Conservation (phyloP, 306 rosid genomes). For the cucumber (Cucumis sativus) region DNA sequence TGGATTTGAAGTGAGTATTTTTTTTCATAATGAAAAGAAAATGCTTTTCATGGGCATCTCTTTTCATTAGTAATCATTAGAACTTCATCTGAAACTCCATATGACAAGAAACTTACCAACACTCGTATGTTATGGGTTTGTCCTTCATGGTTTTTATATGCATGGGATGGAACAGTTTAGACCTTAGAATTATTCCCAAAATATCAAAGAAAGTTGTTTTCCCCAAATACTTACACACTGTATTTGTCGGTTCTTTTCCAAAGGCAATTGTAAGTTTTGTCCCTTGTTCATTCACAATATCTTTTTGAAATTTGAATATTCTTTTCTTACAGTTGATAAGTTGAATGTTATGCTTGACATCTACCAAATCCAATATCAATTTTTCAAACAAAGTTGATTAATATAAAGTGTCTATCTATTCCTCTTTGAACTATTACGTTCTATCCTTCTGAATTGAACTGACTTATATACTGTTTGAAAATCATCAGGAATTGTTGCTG, state of each 20-base stretch:
- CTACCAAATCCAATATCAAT: no score
- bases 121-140: neutral
- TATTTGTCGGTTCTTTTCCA: neutral
- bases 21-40: neutral
- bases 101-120: neutral
- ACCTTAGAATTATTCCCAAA: neutral
- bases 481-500: slow-evolving; percentile 69
- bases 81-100: neutral
- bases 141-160: neutral
- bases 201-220: neutral
- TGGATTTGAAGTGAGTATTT: slow-evolving; percentile 72
- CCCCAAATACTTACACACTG: neutral
- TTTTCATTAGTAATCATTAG: neutral
- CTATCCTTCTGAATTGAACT: slow-evolving; percentile 18
- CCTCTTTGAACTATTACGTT: slow-evolving; percentile 1
- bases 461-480: slow-evolving; percentile 13
- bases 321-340: neutral
- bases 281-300: neutral
- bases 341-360: neutral
- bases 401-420: neutral
- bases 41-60: neutral
- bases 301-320: neutral
- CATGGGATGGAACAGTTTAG: neutral
- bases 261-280: neutral
- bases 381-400: neutral